Evolutionary conservation across 257 asterid genomes (phyloP).

Genomic region (Fraxinus americana): DNA sequence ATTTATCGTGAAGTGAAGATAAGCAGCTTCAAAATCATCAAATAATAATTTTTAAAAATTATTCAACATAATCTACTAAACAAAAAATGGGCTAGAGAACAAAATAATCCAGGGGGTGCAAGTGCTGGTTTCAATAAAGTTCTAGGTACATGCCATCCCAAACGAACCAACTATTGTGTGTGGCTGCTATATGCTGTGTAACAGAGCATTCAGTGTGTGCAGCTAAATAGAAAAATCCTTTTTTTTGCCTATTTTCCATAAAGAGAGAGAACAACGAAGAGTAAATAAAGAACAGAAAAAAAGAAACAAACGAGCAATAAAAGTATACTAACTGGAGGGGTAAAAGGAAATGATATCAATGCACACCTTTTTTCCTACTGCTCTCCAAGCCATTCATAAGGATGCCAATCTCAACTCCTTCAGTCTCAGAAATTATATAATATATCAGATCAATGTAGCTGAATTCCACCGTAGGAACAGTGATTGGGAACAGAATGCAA

Average conservation of each 20-base stretch:
- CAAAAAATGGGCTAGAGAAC: not conserved
- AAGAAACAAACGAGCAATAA: not conserved
- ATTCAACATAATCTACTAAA: not conserved
- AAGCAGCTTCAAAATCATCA: not conserved
- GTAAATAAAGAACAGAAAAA: not conserved
- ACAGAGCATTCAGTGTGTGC: not conserved
- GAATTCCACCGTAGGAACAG: not conserved
- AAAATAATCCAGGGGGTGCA: not conserved
- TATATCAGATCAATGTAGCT: not conserved
- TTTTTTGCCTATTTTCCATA: not conserved
- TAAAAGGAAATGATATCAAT: not conserved
- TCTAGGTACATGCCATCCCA: not conserved
- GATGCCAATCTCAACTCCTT: slow-evolving; percentile 28
- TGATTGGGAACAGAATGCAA: not conserved
- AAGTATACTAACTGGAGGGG: not conserved
- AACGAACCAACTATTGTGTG: not conserved
- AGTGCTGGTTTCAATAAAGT: not conserved
- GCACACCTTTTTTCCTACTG: slow-evolving; percentile 61
- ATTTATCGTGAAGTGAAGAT: not conserved
- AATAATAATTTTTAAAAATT: not conserved
- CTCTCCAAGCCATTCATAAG: slow-evolving; percentile 79
- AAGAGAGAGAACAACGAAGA: not conserved
- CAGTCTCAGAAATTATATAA: slow-evolving; percentile 14
- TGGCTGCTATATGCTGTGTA: not conserved
- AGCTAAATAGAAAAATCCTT: not conserved